Evolutionary conservation across 257 asterid genomes (phyloP), one percentile per base, ranked within the genome.

Genomic region (Avicennia marina): DNA sequence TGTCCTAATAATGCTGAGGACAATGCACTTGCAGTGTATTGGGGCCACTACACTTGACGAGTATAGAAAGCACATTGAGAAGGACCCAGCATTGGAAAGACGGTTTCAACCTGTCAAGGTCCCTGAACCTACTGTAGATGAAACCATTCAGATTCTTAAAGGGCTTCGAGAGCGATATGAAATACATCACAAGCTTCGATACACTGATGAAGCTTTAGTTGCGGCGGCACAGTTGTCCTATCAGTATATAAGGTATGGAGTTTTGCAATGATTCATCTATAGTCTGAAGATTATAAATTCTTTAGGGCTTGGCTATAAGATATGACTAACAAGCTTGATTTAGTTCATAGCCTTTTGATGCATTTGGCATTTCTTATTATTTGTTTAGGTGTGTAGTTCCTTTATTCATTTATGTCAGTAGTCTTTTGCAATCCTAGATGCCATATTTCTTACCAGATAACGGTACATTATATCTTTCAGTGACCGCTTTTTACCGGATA

Each of bases 401-500:
- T 33, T 34, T 7, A 9, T 34, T 12, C 11, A 17, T 24, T 34
- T 7, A 29, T 19, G 26, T 46, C 16, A 20, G 21, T 39, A 15
- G 24, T 15, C 8, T 18, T 21, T 36, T 43, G 7, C 17, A 38
- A 13, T 13, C 26, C 4, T 7, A 43, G 49, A 7, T 13, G 19
- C n/a, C 26, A 17, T 16, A n/a, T 15, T 46, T 43, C 26, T n/a
- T n/a, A n/a, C n/a, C n/a, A n/a, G n/a, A n/a, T n/a, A n/a, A n/a
- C n/a, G n/a, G n/a, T n/a, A n/a, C n/a, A 38, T 56, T 67, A 52
- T 49, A 38, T 27, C 34, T 81, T 73, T 54, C 88, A 91, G 98
- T 70, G 98, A 88, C 62, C 98, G 98, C 9, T 91, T 91, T 70
- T 74, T 91, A 75, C 98, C 98, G 22, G 98, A 91, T 53, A 91